Percentiles rank a stretch among this genome's conserved stretches.
phyloP scores from a whole-genome alignment of 495 filamentous ascomycete species.

The Penicillium pulvis region DNA sequence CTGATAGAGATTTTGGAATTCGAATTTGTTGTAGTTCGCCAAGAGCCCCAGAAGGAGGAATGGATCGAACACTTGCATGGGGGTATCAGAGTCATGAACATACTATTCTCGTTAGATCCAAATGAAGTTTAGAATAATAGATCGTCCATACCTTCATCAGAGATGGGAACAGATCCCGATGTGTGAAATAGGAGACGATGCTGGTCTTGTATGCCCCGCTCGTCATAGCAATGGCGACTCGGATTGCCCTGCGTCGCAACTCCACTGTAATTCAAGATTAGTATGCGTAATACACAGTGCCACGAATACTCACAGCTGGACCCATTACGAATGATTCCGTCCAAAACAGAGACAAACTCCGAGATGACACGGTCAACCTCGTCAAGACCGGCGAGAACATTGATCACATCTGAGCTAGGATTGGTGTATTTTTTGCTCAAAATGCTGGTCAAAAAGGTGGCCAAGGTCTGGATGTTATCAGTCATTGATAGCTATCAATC shows the following conservation, averaged over 20 bases:
- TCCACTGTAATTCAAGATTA: slow-evolving; percentile 52
- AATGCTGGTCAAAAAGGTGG: slow-evolving; percentile 78
- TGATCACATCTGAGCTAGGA: slow-evolving; percentile 92
- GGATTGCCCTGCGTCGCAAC: slow-evolving; percentile 75
- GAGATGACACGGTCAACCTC: slow-evolving; percentile 82
- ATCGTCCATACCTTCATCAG: slow-evolving; percentile 78
- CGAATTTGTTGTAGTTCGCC: slow-evolving; percentile 99
- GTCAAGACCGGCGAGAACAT: slow-evolving; percentile 83
- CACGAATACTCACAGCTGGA: slow-evolving; percentile 57
- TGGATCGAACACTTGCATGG: slow-evolving; percentile 64
- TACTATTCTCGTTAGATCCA: slow-evolving; percentile 53
- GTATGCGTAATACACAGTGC: neutral
- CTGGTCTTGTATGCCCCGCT: slow-evolving; percentile 93
- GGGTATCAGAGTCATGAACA: slow-evolving; percentile 76
- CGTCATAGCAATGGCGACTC: slow-evolving; percentile 79
- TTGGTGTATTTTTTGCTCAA: slow-evolving; percentile 93
- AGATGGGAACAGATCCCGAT: slow-evolving; percentile 90
- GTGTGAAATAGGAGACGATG: slow-evolving; percentile 91
- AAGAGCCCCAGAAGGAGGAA: slow-evolving; percentile 86
- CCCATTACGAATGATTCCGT: slow-evolving; percentile 79
- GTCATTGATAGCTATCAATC: slow-evolving; percentile 21
- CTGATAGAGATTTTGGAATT: slow-evolving; percentile 96
- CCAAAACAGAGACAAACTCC: slow-evolving; percentile 82
- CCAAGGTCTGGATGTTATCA: slow-evolving; percentile 74
- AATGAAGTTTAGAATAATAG: neutral